Percentiles rank a stretch among this genome's conserved stretches.
These are phyloP conservation scores for Lathyrus tuberosus DNA, from an alignment of 306 rosid genomes.

Conservation along the genomic window DNA sequence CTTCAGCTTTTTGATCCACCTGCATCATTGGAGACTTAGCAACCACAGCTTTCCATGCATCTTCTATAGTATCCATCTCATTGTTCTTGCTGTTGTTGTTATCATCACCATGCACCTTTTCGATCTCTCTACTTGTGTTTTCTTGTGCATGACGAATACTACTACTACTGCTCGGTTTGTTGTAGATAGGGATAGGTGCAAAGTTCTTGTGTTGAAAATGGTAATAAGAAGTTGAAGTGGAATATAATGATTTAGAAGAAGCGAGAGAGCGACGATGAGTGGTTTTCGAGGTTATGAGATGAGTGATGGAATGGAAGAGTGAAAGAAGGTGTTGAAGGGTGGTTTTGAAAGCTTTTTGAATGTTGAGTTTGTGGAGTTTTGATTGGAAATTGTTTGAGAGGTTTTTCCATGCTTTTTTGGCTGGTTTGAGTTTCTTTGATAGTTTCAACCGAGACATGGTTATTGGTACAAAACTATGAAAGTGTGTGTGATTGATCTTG, in stretches of 20 bases:
- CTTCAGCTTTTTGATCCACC: conserved; percentile 53
- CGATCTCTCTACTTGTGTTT: conserved; percentile 43
- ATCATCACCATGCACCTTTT: conserved; percentile 19
- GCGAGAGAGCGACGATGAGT: conserved; percentile 43
- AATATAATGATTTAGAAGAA: conserved; percentile 25
- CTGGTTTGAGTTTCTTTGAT: conserved; percentile 57
- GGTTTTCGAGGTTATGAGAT: conserved; percentile 44
- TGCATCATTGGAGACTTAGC: conserved; percentile 49
- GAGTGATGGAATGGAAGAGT: conserved; percentile 39
- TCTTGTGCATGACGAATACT: conserved; percentile 29
- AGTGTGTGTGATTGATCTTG: neutral
- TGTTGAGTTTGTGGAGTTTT: conserved; percentile 53
- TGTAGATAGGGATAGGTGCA: conserved; percentile 39
- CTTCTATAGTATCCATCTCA: conserved; percentile 39
- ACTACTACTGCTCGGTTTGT: neutral
- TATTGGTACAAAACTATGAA: conserved; percentile 6
- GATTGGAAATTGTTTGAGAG: conserved; percentile 42
- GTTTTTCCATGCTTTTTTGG: conserved; percentile 67
- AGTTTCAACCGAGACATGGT: conserved; percentile 49
- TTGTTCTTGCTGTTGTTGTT: neutral
- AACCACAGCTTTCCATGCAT: conserved; percentile 55
- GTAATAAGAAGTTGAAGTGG: conserved; percentile 34
- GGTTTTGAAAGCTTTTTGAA: conserved; percentile 44
- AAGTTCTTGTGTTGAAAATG: conserved; percentile 36
- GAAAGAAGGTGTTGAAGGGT: conserved; percentile 48